Base-by-base conservation (phyloP, 169 alveolate genomes). In the Plasmodium fragile region DNA sequence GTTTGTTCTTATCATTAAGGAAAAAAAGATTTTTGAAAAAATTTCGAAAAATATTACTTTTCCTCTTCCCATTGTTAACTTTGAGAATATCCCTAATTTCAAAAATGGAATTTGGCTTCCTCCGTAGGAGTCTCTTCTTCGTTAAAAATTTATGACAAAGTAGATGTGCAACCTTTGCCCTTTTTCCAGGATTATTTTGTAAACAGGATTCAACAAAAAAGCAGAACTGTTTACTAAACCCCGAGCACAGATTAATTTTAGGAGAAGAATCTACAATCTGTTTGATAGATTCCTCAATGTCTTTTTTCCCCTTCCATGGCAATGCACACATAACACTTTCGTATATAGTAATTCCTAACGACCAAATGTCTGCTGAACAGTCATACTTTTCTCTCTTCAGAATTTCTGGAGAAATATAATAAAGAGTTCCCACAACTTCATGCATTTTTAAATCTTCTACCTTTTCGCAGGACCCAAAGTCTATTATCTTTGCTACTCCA, bases 401-500 rank as follows among this genome's bases (percentile, higher is more conserved):
- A n/a, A 97, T 98, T 95, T 98, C 99, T 3, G 99, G 99, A 4
- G 99, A 95, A 92, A 99, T 84, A 96, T 98, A 98, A 77, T 83
- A 80, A 71, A 93, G 41, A 13, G 95, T 85, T 34, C 96, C 93
- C 30, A 72, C 55, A 55, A 87, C 70, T 69, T 92, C 93, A 16
- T 45, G 73, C 25, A 87, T 43, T 65, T 72, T 77, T 30, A 25
- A 30, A 71, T 85, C 53, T 79, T 70, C 91, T 49, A 87, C 65
- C 43, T 75, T 52, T 75, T 89, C 92, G 59, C 93, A 92, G 2
- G 96, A 92, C 2, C 95, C 90, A n/a, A 93, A 84, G 36, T 93
- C 96, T 10, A 92, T 59, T 72, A 93, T 32, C 34, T 93, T 93
- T 78, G 90, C 95, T 30, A 83, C 72, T 11, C 90, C 95, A 30